These are phyloP conservation scores for Botrytis paeoniae DNA, from an alignment of 2,329 filamentous ascomycete genomes.

Conservation along the genomic window DNA sequence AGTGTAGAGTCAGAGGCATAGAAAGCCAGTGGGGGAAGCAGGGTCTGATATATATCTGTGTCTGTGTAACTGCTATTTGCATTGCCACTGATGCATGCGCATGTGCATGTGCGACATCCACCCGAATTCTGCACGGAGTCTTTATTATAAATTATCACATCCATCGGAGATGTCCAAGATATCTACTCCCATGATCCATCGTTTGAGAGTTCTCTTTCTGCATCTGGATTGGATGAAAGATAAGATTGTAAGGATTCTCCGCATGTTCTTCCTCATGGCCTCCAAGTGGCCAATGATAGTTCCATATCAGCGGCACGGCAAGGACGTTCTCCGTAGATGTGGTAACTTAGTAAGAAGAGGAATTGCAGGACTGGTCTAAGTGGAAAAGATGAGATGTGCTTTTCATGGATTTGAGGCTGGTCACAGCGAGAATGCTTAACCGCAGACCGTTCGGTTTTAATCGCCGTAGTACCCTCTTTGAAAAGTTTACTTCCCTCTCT, in stretches of 20 bases:
- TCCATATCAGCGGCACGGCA: not conserved
- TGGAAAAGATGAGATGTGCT: not conserved
- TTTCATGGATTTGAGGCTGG: not conserved
- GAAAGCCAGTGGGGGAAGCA: not conserved
- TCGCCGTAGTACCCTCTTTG: not conserved
- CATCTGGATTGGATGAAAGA: not conserved
- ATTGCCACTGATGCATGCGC: not conserved
- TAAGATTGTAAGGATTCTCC: not conserved
- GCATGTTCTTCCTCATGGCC: not conserved
- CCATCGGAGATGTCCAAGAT: not conserved
- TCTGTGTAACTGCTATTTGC: not conserved
- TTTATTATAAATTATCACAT: not conserved
- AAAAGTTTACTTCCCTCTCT: not conserved
- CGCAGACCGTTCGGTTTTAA: not conserved
- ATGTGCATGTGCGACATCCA: not conserved
- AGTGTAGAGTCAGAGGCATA: not conserved
- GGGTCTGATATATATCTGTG: not conserved
- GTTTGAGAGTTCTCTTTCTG: not conserved
- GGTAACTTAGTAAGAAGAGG: not conserved
- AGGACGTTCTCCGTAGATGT: not conserved
- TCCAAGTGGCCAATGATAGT: not conserved
- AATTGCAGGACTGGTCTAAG: not conserved
- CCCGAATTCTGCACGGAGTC: not conserved
- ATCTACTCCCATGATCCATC: not conserved
- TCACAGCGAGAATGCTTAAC: conserved; percentile 13